A percentile compares a stretch with the other conserved stretches of the same genome.
These are phyloP conservation scores for Talaromyces wortmannii DNA, from an alignment of 495 filamentous ascomycete species.

Conservation along the genomic window DNA sequence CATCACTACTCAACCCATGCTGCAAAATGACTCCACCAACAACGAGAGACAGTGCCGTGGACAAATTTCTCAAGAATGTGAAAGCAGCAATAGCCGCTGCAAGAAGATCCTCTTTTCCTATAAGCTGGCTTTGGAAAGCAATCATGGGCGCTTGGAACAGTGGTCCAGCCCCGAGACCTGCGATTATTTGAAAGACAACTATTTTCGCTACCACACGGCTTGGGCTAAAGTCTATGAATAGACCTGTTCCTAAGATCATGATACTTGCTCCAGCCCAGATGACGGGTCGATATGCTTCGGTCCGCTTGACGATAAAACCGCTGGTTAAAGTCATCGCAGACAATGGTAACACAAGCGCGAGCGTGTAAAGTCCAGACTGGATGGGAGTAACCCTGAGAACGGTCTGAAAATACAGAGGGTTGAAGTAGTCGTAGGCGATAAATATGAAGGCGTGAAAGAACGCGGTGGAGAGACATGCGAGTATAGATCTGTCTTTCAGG, in stretches of 20 bases:
- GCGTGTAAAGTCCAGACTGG: slow-evolving; percentile 61
- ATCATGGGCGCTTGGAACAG: slow-evolving; percentile 55
- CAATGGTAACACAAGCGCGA: slow-evolving; percentile 59
- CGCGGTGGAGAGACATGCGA: slow-evolving; percentile 13
- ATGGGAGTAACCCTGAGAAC: slow-evolving; percentile 60
- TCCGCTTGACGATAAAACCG: slow-evolving; percentile 41
- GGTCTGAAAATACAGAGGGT: slow-evolving; percentile 48
- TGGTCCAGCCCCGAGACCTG: slow-evolving; percentile 55
- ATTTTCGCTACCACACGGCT: slow-evolving; percentile 51
- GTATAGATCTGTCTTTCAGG: not conserved
- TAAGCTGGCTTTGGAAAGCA: slow-evolving; percentile 31
- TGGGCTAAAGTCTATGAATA: slow-evolving; percentile 53
- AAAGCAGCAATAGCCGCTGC: slow-evolving; percentile 31
- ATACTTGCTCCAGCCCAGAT: slow-evolving; percentile 53
- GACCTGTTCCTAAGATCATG: slow-evolving; percentile 57
- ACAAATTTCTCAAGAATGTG: slow-evolving; percentile 27
- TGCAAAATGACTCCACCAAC: slow-evolving; percentile 36
- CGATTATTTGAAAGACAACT: slow-evolving; percentile 45
- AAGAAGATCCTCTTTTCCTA: slow-evolving; percentile 18
- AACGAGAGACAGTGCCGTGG: slow-evolving; percentile 31
- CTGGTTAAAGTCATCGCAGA: slow-evolving; percentile 45
- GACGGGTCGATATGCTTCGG: slow-evolving; percentile 39
- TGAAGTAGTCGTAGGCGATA: slow-evolving; percentile 39
- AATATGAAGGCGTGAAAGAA: slow-evolving; percentile 35
- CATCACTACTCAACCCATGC: slow-evolving; percentile 20